Evolutionary conservation across 352 stramenopile species (phyloP).

Genomic region (Globisporangium sylvaticum): DNA sequence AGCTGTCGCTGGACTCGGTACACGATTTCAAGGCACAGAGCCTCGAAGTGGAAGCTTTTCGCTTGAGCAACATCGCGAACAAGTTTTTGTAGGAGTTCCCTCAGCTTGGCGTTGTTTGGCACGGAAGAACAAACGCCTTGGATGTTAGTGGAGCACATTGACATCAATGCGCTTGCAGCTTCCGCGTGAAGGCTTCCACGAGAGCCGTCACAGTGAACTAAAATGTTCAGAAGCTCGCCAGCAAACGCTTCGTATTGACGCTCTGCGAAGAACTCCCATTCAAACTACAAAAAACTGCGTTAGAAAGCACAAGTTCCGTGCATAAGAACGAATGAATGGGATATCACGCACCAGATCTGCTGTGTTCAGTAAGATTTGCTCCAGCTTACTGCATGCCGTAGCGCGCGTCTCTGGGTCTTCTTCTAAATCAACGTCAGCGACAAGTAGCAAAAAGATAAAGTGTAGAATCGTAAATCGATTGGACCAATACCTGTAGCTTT

Average conservation of each 20-base stretch:
- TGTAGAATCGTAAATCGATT: no score
- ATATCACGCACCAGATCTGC: conserved; percentile 1
- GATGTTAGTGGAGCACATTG: conserved; percentile 33
- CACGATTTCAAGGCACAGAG: conserved; percentile 28
- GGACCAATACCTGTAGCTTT: conserved; percentile 11
- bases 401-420: not conserved
- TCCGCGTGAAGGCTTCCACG: conserved; percentile 22
- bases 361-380: conserved; percentile 7
- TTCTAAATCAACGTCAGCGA: not conserved
- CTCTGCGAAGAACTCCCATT: conserved; percentile 37
- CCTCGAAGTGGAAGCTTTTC: conserved; percentile 34
- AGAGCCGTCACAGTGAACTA: conserved; percentile 23
- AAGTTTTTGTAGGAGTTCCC: conserved; percentile 10
- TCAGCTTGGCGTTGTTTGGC: not conserved
- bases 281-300: conserved; percentile 22
- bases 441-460: not conserved
- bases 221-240: conserved; percentile 24
- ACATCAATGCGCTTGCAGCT: conserved; percentile 26
- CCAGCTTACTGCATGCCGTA: not conserved
- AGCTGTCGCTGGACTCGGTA: conserved; percentile 27
- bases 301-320: not conserved
- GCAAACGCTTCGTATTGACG: conserved; percentile 17
- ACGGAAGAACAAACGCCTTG: conserved; percentile 14
- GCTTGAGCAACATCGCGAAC: conserved; percentile 22
- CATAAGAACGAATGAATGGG: not conserved